phyloP scores from a whole-genome alignment of 352 stramenopile species.

The Pythium chondricola region DNA sequence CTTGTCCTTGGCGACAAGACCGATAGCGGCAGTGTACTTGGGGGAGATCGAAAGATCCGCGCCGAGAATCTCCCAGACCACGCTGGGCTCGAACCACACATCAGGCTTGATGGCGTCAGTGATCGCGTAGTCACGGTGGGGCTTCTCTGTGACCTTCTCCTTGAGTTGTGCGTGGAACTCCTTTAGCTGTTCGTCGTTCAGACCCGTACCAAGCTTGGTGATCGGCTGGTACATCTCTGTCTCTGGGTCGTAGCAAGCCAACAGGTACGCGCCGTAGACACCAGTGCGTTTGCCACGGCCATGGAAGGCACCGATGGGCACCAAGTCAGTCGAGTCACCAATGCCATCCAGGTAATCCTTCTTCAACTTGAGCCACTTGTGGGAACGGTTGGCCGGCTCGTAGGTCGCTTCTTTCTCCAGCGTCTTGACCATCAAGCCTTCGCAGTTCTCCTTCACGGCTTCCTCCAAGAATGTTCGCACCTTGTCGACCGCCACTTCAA shows the following conservation, averaged over 20 bases:
- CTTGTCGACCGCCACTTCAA: slow-evolving; percentile 72
- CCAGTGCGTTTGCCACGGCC: slow-evolving; percentile 95
- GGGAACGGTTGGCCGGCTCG: slow-evolving; percentile 94
- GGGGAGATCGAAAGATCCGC: slow-evolving; percentile 98
- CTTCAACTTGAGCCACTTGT: slow-evolving; percentile 99
- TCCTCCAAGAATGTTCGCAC: slow-evolving; percentile 94
- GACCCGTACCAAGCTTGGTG: slow-evolving; percentile 98
- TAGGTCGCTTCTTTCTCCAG: slow-evolving; percentile 96
- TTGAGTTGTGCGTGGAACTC: slow-evolving; percentile 82
- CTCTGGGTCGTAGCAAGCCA: slow-evolving; percentile 98
- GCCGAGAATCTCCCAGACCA: slow-evolving; percentile 98
- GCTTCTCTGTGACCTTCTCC: slow-evolving; percentile 73
- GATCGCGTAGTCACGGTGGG: slow-evolving; percentile 91
- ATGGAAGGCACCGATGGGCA: slow-evolving; percentile 98
- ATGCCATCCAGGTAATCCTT: slow-evolving; percentile 99
- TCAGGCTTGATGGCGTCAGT: slow-evolving; percentile 86
- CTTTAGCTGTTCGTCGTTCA: slow-evolving; percentile 98
- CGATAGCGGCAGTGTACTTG: slow-evolving; percentile 95
- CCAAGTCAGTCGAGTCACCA: slow-evolving; percentile 97
- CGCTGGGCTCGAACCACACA: slow-evolving; percentile 94
- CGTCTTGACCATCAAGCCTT: slow-evolving; percentile 99
- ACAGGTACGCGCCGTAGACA: slow-evolving; percentile 97
- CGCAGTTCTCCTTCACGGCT: slow-evolving; percentile 91
- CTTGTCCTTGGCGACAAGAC: slow-evolving; percentile 85
- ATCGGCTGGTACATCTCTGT: slow-evolving; percentile 98